Evolutionary conservation across 352 stramenopile species (phyloP).

Genomic region (Globisporangium nagaii): DNA sequence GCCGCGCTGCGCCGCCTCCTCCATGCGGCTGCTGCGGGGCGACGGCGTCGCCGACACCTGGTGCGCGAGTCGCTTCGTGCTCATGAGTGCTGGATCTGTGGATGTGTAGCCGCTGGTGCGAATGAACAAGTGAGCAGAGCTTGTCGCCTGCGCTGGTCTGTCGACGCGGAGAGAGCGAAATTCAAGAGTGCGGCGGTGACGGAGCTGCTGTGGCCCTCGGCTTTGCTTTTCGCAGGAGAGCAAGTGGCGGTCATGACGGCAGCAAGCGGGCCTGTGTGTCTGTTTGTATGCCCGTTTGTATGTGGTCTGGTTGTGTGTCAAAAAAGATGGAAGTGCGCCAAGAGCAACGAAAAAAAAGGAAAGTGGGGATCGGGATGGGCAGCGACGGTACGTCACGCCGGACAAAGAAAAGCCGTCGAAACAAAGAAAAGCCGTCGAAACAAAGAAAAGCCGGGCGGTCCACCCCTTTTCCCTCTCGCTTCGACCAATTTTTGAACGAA

Average conservation of each 20-base stretch:
- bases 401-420: no score
- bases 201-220: not conserved
- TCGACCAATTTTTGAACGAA: no score
- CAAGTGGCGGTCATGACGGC: no score
- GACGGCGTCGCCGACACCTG: slow-evolving; percentile 16
- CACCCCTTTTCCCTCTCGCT: no score
- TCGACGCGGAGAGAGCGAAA: not conserved
- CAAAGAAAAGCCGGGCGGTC: no score
- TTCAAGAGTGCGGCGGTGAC: slow-evolving; percentile 6
- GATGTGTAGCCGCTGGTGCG: not conserved
- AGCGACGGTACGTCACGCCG: not conserved
- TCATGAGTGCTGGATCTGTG: slow-evolving; percentile 2
- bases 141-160: not conserved
- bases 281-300: not conserved
- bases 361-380: not conserved
- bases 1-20: not conserved
- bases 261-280: no score
- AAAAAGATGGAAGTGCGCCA: not conserved
- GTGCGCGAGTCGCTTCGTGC: slow-evolving; percentile 13
- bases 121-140: not conserved
- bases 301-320: not conserved
- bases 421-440: no score
- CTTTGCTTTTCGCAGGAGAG: not conserved
- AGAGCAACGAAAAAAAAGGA: not conserved
- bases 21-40: slow-evolving; percentile 6